Evolutionary conservation across 2,329 filamentous ascomycete species (phyloP), one percentile per base, ranked within the genome.

Genomic region (Eurotiales sp.): DNA sequence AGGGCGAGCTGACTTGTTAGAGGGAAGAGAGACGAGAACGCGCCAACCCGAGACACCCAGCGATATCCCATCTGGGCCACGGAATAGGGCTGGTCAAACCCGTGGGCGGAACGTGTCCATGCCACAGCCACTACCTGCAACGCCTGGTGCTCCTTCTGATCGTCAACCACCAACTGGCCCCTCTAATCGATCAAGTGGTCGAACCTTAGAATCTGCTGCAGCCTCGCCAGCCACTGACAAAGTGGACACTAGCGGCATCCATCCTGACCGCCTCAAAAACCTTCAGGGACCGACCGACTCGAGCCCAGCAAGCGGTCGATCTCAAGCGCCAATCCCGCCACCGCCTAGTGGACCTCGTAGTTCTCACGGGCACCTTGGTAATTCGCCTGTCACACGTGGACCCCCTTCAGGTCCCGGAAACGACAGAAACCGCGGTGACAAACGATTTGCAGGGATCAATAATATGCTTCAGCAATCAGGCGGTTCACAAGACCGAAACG

Each of bases 11-110:
- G 64, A 69, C 34, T 53, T 58, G 17, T 52, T 59, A 22, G 66
- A 74, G 34, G 58, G 64, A 12, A 64, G 65, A 46, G 76, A 78
- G 25, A 59, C 68, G 27, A 59, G 59, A 27, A 59, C 59, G 17
- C 64, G 70, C n/a, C 67, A 68, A 57, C 64, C 67, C 14, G 69
- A 71, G 11, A 55, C 65, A 11, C 52, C 61, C 46, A 51, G 60
- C 21, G 71, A 83, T 17, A 74, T 70, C 45, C 80, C 81, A 21
- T 79, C 77, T 34, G 82, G 80, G 1, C 81, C 81, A 46, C 72
- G 77, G 52, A 70, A 70, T 29, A 72, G 68, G 53, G 70, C 66
- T 50, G 57, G 61, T 7, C 52, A 46, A n/a, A 55, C 62, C 49
- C 64, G 64, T 53, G 67, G 66, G n/a, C 69, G 74, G 34, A 72